Evolutionary conservation across 805 yeast genomes (phyloP).

Genomic region (Ogataea salicorniae): DNA sequence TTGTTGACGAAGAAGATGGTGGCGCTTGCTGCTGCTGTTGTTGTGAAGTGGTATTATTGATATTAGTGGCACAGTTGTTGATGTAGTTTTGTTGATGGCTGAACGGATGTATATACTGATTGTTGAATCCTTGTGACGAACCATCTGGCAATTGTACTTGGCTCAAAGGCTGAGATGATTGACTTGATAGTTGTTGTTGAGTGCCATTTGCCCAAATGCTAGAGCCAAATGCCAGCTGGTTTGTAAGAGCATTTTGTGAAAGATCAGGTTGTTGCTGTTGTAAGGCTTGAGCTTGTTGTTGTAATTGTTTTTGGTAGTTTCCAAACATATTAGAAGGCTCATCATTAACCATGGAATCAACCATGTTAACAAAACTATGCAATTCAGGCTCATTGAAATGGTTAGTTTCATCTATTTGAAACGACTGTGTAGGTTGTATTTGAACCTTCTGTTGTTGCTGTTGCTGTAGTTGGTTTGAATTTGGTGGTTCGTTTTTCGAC

Average conservation of each 20-base stretch:
- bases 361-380: constrained; percentile 23
- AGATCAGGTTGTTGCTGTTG: constrained; percentile 2
- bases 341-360: constrained; percentile 28
- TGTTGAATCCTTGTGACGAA: not conserved
- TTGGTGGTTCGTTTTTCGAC: not conserved
- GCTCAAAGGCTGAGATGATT: too few relatives aligned
- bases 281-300: constrained; percentile 5
- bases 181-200: too few relatives aligned
- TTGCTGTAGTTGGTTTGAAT: not conserved
- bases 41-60: not conserved
- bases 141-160: too few relatives aligned
- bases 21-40: not conserved
- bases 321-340: not conserved
- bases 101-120: not conserved
- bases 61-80: not conserved
- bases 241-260: not conserved
- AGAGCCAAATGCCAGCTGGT: too few relatives aligned
- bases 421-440: not conserved
- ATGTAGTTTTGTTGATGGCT: not conserved
- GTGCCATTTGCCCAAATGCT: too few relatives aligned
- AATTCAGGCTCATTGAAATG: not conserved
- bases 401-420: not conserved
- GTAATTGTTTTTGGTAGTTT: not conserved
- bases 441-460: not conserved
- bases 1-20: not conserved